These are phyloP conservation scores for Striga hermonthica DNA, from an alignment of 305 asterid genomes.

Conservation along the genomic window DNA sequence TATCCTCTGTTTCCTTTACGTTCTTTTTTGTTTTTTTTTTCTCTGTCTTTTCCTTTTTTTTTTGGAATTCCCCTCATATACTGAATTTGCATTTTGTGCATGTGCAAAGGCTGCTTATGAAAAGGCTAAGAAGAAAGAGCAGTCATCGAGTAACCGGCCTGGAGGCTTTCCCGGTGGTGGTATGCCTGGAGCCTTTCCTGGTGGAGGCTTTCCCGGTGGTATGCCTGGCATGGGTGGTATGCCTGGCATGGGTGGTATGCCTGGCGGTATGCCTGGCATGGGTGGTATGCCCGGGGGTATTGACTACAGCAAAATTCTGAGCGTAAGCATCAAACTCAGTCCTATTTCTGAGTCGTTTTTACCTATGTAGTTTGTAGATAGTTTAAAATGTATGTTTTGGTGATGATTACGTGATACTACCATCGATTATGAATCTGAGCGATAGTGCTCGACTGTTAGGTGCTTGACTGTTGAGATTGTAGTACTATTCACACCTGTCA, in stretches of 20 bases:
- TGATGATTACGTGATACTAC: conserved; percentile 10
- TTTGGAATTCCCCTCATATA: no score
- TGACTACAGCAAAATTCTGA: conserved; percentile 83
- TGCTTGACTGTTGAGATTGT: conserved; percentile 1
- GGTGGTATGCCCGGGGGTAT: conserved; percentile 54
- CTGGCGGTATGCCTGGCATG: conserved; percentile 54
- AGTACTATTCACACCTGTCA: neutral
- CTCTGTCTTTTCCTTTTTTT: no score
- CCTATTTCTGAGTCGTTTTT: neutral
- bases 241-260: conserved; percentile 40
- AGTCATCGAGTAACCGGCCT: conserved; percentile 66
- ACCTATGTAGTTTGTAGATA: neutral
- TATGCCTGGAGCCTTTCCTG: neutral
- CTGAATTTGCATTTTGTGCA: neutral
- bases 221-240: conserved; percentile 35
- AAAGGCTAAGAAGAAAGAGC: conserved; percentile 77
- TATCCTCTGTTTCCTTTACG: conserved; percentile 26
- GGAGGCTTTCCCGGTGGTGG: conserved; percentile 45
- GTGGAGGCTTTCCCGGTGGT: conserved; percentile 31
- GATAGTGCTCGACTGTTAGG: conserved; percentile 2
- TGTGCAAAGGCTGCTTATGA: conserved; percentile 77
- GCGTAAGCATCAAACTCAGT: conserved; percentile 43
- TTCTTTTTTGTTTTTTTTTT: neutral
- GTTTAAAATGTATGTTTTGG: neutral
- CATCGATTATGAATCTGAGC: conserved; percentile 1